A percentile compares a stretch with the other conserved stretches of the same genome.
Evolutionary conservation across 306 rosid species (phyloP).

Genomic region (Lagenaria siceraria): DNA sequence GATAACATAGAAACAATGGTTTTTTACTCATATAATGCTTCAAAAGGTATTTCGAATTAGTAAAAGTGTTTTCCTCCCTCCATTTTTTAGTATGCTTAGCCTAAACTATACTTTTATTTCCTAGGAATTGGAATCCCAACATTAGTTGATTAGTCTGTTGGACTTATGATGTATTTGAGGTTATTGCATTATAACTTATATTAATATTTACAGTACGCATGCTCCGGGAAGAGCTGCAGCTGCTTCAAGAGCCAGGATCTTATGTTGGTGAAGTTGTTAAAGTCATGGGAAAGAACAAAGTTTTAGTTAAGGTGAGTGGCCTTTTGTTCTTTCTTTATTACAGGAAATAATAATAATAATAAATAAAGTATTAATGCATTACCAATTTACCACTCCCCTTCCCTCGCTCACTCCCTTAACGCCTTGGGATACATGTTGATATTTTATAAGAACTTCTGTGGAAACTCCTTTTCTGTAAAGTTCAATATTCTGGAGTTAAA

Average conservation of each 20-base stretch:
- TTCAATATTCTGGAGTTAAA: background rate
- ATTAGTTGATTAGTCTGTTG: background rate
- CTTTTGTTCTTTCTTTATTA: background rate
- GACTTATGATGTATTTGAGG: background rate
- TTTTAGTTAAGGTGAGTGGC: constrained; percentile 69
- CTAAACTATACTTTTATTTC: background rate
- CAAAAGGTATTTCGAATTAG: background rate
- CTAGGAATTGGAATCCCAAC: background rate
- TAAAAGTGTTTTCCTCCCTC: background rate
- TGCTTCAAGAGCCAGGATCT: constrained; percentile 98
- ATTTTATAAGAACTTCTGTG: background rate
- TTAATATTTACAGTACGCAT: constrained; percentile 66
- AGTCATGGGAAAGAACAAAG: constrained; percentile 98
- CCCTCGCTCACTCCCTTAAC: background rate
- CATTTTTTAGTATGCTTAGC: background rate
- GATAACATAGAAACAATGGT: background rate
- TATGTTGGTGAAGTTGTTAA: constrained; percentile 98
- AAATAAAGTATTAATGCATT: background rate
- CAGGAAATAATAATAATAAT: background rate
- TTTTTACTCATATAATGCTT: background rate
- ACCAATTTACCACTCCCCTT: background rate
- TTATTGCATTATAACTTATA: background rate
- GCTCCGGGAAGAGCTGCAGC: constrained; percentile 96
- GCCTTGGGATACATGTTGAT: background rate
- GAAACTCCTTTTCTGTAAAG: background rate